Conservation (phyloP, 306 rosid genomes). For the Acmispon strigosus region DNA sequence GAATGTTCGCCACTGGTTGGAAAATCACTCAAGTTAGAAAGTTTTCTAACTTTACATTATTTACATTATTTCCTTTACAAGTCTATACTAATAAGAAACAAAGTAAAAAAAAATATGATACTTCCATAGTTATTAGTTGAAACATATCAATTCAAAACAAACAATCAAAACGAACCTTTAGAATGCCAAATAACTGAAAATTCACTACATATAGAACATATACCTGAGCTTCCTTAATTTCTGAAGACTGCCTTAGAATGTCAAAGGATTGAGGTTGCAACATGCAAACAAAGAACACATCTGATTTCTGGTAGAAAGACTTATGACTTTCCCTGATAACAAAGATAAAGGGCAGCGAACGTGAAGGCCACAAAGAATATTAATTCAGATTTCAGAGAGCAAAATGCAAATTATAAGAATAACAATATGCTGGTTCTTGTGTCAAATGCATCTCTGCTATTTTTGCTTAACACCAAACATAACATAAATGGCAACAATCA, state of each 20-base stretch:
- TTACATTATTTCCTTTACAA: background rate
- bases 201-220: background rate
- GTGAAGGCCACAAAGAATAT: background rate
- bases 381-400: background rate
- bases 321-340: slow-evolving; percentile 73
- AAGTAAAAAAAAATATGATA: background rate
- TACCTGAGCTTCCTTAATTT: slow-evolving; percentile 72
- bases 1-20: background rate
- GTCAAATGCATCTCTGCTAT: background rate
- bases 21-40: background rate
- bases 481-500: background rate
- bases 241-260: slow-evolving; percentile 47
- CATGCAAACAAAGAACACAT: slow-evolving; percentile 67
- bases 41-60: background rate
- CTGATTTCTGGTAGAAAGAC: slow-evolving; percentile 65
- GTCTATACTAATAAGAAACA: background rate
- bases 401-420: background rate
- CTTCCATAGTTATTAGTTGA: background rate
- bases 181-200: background rate
- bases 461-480: background rate
- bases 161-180: background rate
- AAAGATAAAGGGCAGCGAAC: slow-evolving; percentile 1
- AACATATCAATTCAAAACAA: background rate
- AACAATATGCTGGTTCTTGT: background rate
- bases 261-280: slow-evolving; percentile 54